Evolutionary conservation across 169 alveolate genomes (phyloP), one percentile per base, ranked within the genome.

Genomic region (Babesia gibsoni): DNA sequence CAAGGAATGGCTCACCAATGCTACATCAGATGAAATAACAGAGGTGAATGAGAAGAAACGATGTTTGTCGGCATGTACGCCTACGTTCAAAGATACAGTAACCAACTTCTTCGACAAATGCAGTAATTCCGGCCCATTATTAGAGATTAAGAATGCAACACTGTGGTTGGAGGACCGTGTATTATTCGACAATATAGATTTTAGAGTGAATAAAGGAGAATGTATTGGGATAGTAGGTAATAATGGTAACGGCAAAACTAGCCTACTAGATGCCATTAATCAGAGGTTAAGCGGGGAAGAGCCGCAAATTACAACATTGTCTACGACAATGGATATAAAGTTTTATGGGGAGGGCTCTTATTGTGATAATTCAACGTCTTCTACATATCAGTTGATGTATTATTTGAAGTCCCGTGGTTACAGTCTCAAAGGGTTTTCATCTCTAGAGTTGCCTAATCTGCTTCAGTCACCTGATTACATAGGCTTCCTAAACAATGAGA

Each of bases 161-260:
- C 20, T 78, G 30, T 78, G 83, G 68, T 22, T 41, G 20, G 74
- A 66, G n/a, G 84, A 61, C 25, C 64, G 88, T 37, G 73, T 67
- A 12, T 37, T 88, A 37, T 79, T 88, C 52, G 87, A 48, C 46
- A 88, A 88, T 36, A 67, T 88, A n/a, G 52, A 63, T 56, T 83
- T 88, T 5, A 66, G 65, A 23, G 52, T 88, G 25, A 57, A 73
- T 66, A 56, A 65, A 42, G 83, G 88, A 6, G 92, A 88, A 23
- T 83, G 92, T 53, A 66, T 88, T 8, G 91, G 92, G 18, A 69
- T 88, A 16, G 74, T 88, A 25, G 92, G 92, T 2, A 88, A 88
- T 53, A 88, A 88, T 88, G 92, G 92, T 22, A 73, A 65, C 35
- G 92, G 92, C 4, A 88, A 88, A 57, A 68, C 90, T n/a, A 68